Conservation (phyloP, 2,329 filamentous ascomycete genomes). For the Claviceps africana region DNA sequence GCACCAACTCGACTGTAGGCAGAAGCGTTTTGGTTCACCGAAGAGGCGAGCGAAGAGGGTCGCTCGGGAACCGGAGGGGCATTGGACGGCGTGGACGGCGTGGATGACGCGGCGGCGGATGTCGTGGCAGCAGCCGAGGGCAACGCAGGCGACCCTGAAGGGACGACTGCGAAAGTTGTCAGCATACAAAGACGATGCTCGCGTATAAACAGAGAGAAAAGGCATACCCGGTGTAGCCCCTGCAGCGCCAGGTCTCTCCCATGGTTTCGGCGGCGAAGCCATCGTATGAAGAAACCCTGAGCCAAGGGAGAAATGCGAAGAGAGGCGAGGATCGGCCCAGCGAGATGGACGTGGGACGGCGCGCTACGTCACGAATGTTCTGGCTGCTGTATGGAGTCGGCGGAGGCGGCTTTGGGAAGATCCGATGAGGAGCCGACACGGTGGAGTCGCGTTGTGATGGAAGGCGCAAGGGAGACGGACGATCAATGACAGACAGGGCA, state of each 20-base stretch:
- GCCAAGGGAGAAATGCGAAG: background rate
- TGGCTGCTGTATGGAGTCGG: background rate
- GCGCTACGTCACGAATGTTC: slow-evolving; percentile 2
- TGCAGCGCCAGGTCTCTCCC: slow-evolving; percentile 67
- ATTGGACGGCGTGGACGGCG: slow-evolving; percentile 24
- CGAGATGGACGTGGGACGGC: background rate
- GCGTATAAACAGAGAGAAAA: slow-evolving; percentile 8
- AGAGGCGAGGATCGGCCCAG: background rate
- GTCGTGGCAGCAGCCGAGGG: slow-evolving; percentile 23
- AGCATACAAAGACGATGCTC: slow-evolving; percentile 7
- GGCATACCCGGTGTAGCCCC: slow-evolving; percentile 31
- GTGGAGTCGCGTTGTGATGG: background rate
- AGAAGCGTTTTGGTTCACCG: slow-evolving; percentile 79
- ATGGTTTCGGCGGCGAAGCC: slow-evolving; percentile 89
- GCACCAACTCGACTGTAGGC: slow-evolving; percentile 50
- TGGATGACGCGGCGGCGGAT: slow-evolving; percentile 24
- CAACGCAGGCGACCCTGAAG: slow-evolving; percentile 14
- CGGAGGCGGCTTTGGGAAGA: slow-evolving; percentile 2
- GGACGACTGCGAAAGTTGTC: slow-evolving; percentile 12
- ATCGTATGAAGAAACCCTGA: slow-evolving; percentile 20
- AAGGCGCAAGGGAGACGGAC: background rate
- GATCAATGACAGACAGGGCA: background rate
- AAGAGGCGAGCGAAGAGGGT: slow-evolving; percentile 60
- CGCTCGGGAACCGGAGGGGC: slow-evolving; percentile 66
- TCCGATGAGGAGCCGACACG: background rate